Evolutionary conservation across 139 green algal species (phyloP).

Genomic region (Desmodesmus armatus): DNA sequence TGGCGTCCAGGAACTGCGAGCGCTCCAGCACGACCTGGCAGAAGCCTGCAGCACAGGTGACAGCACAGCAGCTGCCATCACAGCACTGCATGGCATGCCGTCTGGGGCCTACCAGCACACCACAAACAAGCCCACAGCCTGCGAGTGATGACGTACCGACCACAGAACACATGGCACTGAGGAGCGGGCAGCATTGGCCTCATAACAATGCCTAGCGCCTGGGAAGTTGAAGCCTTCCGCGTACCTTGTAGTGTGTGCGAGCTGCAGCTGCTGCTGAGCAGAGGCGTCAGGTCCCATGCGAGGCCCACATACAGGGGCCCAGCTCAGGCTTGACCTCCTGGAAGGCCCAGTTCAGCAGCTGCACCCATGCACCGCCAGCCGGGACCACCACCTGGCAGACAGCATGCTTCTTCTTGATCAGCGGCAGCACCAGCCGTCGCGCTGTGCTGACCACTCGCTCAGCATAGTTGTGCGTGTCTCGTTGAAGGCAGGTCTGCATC

Average conservation of each 20-base stretch:
- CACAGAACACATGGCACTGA: not conserved
- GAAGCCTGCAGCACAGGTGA: conserved; percentile 17
- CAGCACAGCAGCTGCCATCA: not conserved
- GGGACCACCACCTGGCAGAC: conserved; percentile 26
- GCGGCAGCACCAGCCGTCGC: conserved; percentile 21
- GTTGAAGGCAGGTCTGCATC: too few species aligned
- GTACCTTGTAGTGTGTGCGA: conserved; percentile 21
- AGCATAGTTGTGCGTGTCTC: too few species aligned
- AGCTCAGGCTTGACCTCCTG: conserved; percentile 30
- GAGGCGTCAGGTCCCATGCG: not conserved
- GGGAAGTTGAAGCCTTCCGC: too few species aligned
- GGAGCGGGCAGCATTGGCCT: not conserved
- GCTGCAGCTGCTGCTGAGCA: conserved; percentile 37
- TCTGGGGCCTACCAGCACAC: not conserved
- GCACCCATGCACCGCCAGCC: conserved; percentile 37
- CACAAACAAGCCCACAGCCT: not conserved
- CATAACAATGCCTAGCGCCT: too few species aligned
- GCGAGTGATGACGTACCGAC: not conserved
- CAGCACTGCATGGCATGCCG: not conserved
- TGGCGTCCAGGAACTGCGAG: conserved; percentile 29
- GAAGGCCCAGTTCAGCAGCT: conserved; percentile 37
- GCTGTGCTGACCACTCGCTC: conserved; percentile 31
- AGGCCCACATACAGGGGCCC: not conserved
- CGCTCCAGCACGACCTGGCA: conserved; percentile 44
- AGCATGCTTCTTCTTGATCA: conserved; percentile 26